Evolutionary conservation across 2,329 filamentous ascomycete genomes (phyloP), one percentile per base, ranked within the genome.

Genomic region (Botrytis elliptica): DNA sequence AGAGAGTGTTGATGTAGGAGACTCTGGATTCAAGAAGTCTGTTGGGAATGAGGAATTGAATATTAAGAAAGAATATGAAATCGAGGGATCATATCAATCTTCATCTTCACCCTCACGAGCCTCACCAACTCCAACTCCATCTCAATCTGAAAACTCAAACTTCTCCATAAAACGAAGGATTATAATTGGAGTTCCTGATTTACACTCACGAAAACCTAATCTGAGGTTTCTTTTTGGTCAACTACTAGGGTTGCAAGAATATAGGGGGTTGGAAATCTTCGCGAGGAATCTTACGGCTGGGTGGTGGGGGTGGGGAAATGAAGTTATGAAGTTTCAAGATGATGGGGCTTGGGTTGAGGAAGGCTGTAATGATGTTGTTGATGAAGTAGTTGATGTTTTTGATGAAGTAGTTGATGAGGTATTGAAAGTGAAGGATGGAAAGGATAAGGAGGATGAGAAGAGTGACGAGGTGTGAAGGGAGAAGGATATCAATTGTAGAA

Each of bases 261-360:
- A 89, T 77, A 79, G 80, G 25, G 92, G 87, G 3, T 83, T 95
- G n/a, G 93, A 96, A 82, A 85, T 95, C 2, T 96, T 95, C 83
- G 91, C 92, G 1, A 86, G 93, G 73, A 89, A 92, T 79, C 82
- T 94, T 63, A 93, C 92, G 2, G 86, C 89, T 12, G 91, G 91
- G 0, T 95, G 93, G 93, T 92, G 90, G 87, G 88, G 88, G 42
- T 95, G 92, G 92, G 93, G 93, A 4, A 87, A 94, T 77, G 90
- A 95, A 78, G 90, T 88, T 14, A 81, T 93, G 73, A 88, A 88
- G 75, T 94, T 92, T 78, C 93, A 95, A 79, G 85, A 86, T 74
- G 81, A 85, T 10, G 83, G 86, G 55, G 82, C 86, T 78, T 91
- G 78, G 78, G 40, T 22, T 33, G 60, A n/a, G 4, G 59, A 66